Conservation (phyloP, 2,329 filamentous ascomycete species). For the Herpotrichia juniperi region DNA sequence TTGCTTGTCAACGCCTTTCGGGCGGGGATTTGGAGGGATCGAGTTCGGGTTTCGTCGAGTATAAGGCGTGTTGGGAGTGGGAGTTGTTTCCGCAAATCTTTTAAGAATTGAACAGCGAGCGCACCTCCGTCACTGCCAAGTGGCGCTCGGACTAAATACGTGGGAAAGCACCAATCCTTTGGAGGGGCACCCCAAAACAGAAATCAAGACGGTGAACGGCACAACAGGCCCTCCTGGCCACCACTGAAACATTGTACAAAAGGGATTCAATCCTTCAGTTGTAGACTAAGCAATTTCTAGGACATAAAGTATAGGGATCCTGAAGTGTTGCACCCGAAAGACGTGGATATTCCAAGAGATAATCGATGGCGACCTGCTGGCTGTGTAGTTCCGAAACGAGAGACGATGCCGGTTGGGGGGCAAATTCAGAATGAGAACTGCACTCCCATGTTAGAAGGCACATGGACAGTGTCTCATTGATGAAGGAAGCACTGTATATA, state of each 20-base stretch:
- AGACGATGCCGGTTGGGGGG: not conserved
- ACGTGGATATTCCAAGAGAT: not conserved
- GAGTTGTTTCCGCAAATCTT: not conserved
- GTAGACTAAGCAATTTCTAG: too few species aligned
- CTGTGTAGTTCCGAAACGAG: not conserved
- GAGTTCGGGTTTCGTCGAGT: not conserved
- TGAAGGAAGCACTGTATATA: not conserved
- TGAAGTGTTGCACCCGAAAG: slow-evolving; percentile 1
- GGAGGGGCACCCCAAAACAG: too few species aligned
- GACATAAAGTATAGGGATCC: too few species aligned
- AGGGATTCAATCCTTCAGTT: too few species aligned
- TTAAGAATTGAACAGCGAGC: not conserved
- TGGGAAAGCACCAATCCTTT: too few species aligned
- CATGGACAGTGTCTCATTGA: not conserved
- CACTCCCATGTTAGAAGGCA: not conserved
- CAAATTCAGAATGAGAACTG: not conserved
- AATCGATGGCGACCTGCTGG: not conserved
- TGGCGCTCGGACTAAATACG: not conserved
- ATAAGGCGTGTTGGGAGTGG: slow-evolving; percentile 3
- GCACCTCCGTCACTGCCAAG: slow-evolving; percentile 4
- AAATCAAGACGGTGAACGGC: too few species aligned
- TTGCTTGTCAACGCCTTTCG: slow-evolving; percentile 9
- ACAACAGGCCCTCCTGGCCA: too few species aligned
- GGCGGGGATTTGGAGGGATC: not conserved
- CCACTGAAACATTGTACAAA: too few species aligned